Conservation (phyloP, 1,284 basidiomycete species). For the Gomphus sp. region DNA sequence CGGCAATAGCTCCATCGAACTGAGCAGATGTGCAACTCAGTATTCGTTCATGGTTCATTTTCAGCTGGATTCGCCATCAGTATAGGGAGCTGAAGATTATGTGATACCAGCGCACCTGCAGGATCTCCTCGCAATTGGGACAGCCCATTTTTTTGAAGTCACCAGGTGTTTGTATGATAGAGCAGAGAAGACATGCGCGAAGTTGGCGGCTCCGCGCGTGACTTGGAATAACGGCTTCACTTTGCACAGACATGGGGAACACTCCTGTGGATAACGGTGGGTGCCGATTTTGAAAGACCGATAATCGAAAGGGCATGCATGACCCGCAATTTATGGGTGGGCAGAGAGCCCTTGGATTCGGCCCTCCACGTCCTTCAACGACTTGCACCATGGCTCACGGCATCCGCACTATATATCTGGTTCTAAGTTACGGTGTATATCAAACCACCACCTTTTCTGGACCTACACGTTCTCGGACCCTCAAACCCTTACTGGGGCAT, state of each 20-base stretch:
- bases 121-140: constrained; percentile 94
- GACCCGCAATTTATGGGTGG: no score
- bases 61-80: constrained; percentile 53
- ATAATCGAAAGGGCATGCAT: no score
- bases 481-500: no score
- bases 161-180: constrained; percentile 73
- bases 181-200: constrained; percentile 89
- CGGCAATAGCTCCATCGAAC: constrained; percentile 89
- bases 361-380: no score
- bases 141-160: constrained; percentile 88
- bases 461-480: no score
- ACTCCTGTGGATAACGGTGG: no score
- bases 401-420: no score
- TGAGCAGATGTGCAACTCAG: constrained; percentile 86
- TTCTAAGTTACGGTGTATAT: no score
- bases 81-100: neutral
- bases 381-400: no score
- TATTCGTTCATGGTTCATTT: constrained; percentile 78
- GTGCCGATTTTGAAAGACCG: no score
- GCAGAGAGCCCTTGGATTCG: no score
- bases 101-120: constrained; percentile 56
- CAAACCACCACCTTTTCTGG: no score
- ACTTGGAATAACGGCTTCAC: constrained; percentile 41
- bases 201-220: constrained; percentile 63
- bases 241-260: neutral